Evolutionary conservation across 805 yeast species (phyloP).

Genomic region (Millerozyma acaciae): DNA sequence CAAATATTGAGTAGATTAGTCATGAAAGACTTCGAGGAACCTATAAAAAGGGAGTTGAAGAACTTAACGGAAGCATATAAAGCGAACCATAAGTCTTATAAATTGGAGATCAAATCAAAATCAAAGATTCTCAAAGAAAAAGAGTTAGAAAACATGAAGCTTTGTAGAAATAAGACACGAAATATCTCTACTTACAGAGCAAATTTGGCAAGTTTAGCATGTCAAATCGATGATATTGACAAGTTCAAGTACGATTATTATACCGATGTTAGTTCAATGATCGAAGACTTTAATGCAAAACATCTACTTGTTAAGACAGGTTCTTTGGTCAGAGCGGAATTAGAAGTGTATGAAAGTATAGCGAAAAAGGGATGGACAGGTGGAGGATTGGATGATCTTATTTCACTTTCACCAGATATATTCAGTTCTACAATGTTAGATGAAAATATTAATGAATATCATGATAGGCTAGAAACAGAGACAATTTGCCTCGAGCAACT

Average conservation of each 20-base stretch:
- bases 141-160: constrained; percentile 57
- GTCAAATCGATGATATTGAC: constrained; percentile 77
- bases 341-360: constrained; percentile 74
- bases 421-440: constrained; percentile 12
- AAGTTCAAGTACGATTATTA: constrained; percentile 71
- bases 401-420: constrained; percentile 58
- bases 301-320: constrained; percentile 54
- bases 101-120: constrained; percentile 48
- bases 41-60: constrained; percentile 43
- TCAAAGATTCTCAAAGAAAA: constrained; percentile 51
- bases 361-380: constrained; percentile 86
- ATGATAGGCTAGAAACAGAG: not conserved
- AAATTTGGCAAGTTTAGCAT: constrained; percentile 63
- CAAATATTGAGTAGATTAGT: constrained; percentile 61
- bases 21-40: constrained; percentile 50
- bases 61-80: constrained; percentile 42
- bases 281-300: constrained; percentile 54
- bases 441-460: not conserved
- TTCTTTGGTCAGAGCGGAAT: constrained; percentile 69
- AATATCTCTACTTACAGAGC: constrained; percentile 65
- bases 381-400: constrained; percentile 73
- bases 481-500: not conserved
- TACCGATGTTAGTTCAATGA: constrained; percentile 55
- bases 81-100: constrained; percentile 51
- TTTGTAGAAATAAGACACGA: constrained; percentile 58